These are phyloP conservation scores for Musa schizocarpa DNA, from an alignment of 176 grass and related monocot genomes.

Conservation along the genomic window DNA sequence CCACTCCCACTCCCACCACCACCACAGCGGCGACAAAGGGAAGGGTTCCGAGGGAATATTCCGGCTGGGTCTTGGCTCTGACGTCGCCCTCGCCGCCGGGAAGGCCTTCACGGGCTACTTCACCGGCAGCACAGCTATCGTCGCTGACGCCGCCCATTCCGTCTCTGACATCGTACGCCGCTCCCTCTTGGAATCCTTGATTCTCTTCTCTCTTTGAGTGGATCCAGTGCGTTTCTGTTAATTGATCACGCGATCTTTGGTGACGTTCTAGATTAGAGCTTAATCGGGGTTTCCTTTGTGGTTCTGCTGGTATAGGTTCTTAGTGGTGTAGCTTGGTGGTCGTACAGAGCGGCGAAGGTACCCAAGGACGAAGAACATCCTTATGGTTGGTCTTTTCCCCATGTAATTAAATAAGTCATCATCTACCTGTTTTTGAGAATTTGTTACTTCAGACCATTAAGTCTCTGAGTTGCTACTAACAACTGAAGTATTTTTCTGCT, in stretches of 20 bases:
- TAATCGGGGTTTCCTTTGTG: background rate
- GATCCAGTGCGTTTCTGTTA: background rate
- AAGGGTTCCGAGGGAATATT: slow-evolving; percentile 33
- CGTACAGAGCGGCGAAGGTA: slow-evolving; percentile 68
- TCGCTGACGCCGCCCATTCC: slow-evolving; percentile 84
- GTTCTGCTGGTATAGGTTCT: slow-evolving; percentile 37
- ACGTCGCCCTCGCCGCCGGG: slow-evolving; percentile 48
- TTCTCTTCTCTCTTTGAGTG: background rate
- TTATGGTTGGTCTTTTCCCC: slow-evolving; percentile 54
- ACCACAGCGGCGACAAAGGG: background rate
- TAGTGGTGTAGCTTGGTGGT: slow-evolving; percentile 69
- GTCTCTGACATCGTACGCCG: slow-evolving; percentile 73
- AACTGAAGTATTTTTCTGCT: background rate
- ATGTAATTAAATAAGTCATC: background rate
- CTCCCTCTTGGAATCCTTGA: background rate
- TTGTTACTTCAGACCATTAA: background rate
- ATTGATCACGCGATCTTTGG: background rate
- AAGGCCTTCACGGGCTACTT: slow-evolving; percentile 67
- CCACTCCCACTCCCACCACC: slow-evolving; percentile 17
- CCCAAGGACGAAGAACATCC: slow-evolving; percentile 86
- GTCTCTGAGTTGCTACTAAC: background rate
- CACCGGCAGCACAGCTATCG: slow-evolving; percentile 81
- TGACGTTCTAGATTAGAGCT: slow-evolving; percentile 2
- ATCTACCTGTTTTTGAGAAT: background rate
- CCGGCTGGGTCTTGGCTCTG: slow-evolving; percentile 53